A percentile compares a stretch with the other conserved stretches of the same genome.
Conservation (phyloP, 176 grass and related monocot genomes). For the Ensete glaucum region DNA sequence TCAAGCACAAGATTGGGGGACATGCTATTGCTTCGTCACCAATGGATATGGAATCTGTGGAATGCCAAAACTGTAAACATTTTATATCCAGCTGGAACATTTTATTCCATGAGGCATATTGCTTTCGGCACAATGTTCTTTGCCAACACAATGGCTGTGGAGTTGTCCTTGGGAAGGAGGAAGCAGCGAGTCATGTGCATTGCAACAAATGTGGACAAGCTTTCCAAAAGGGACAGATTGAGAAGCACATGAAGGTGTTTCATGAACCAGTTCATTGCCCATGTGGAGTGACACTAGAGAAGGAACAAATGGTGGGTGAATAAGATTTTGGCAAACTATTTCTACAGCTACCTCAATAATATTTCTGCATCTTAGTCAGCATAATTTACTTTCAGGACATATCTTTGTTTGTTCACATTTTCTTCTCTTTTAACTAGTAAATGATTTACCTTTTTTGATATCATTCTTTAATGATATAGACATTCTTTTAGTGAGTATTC, state of each 20-base stretch:
- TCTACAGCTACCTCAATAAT: not conserved
- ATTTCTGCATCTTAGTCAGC: no score
- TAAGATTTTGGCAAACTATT: not conserved
- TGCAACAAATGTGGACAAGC: conserved; percentile 67
- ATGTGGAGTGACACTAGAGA: conserved; percentile 72
- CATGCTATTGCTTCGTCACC: conserved; percentile 31
- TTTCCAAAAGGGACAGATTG: conserved; percentile 76
- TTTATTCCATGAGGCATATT: conserved; percentile 85
- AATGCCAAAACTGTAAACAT: conserved; percentile 73
- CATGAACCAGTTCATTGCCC: conserved; percentile 72
- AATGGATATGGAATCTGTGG: conserved; percentile 42
- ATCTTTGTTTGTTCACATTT: no score
- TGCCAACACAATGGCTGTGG: conserved; percentile 66
- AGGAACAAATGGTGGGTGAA: conserved; percentile 84
- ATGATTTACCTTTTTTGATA: no score
- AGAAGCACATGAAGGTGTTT: conserved; percentile 97
- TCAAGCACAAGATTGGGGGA: conserved; percentile 57
- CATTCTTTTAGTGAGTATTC: no score
- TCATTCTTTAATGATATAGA: no score
- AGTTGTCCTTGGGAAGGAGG: conserved; percentile 77
- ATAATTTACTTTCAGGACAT: no score
- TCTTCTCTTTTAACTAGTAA: no score
- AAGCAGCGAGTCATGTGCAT: conserved; percentile 63
- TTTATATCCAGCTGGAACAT: conserved; percentile 50
- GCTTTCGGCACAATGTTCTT: conserved; percentile 73